Evolutionary conservation across 1,284 basidiomycete species (phyloP).

Genomic region (Boletus calvinii): DNA sequence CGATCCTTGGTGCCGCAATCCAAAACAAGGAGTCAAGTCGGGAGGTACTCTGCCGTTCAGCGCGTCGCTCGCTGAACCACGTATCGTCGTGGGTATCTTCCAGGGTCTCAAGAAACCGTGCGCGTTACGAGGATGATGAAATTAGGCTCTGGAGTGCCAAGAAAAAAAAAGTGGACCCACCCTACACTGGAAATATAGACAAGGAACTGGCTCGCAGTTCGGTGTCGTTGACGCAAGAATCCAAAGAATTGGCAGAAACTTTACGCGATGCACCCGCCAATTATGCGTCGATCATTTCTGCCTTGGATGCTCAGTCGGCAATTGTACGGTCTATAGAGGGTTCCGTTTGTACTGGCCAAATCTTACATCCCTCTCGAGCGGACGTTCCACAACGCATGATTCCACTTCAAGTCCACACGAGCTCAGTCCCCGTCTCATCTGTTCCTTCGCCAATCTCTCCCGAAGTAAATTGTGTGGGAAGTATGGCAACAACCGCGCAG

Average conservation of each 20-base stretch:
- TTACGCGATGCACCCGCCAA: conserved; percentile 9
- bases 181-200: conserved; percentile 1
- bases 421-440: not conserved
- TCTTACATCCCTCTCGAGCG: not conserved
- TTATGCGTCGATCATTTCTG: conserved; percentile 4
- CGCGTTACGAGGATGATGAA: conserved; percentile 30
- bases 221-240: conserved; percentile 4
- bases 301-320: conserved; percentile 9
- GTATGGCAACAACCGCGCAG: conserved; percentile 7
- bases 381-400: not conserved
- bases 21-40: conserved; percentile 14
- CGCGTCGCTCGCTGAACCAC: conserved; percentile 28
- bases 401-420: conserved; percentile 8
- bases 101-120: conserved; percentile 24
- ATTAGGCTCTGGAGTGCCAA: conserved; percentile 40
- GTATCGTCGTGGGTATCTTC: conserved; percentile 38
- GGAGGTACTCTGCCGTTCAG: conserved; percentile 22
- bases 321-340: conserved; percentile 8
- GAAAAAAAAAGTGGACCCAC: conserved; percentile 13
- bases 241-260: conserved; percentile 6
- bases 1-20: conserved; percentile 7
- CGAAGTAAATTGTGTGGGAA: not conserved
- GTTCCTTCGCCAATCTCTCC: not conserved
- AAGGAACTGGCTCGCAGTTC: conserved; percentile 1
- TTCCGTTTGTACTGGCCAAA: conserved; percentile 8